Base-by-base conservation (phyloP, 768 basidiomycete species). In the Gelatoporia subvermispora region DNA sequence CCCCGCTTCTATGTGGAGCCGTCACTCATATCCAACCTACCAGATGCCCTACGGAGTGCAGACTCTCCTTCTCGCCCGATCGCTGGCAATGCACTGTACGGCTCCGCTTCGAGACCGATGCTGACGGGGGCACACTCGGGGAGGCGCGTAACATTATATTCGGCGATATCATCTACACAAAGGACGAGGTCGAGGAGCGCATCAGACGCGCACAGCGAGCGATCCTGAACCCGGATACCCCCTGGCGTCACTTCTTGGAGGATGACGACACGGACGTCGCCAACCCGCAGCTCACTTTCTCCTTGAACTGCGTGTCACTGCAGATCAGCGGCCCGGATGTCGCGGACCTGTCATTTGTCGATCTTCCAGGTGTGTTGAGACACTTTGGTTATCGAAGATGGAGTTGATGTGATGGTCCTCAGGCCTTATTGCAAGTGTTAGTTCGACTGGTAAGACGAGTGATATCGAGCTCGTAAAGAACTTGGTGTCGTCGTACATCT, bases 191-290 rank as follows among this genome's bases (percentile, higher is more conserved):
- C 2, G 82, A 86, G 48, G 82, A 84, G 4, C 72, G 82, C 3
- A 82, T 88, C 42, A 70, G 80, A 16, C 72, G 80, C 0, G 85
- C 85, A 0, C 85, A 85, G 53, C 65, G 67, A 1, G 85, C 84
- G 1, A 81, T 88, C 22, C 68, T 87, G 7, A 84, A 84, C 47
- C 85, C 84, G 0, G 68, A 60, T 39, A 60, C 52, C 0, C 24
- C 62, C 54, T 2, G 47, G 62, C 1, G 42, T 39, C 1, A 43
- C 40, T 81, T 79, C 50, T 65, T 82, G 10, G 68, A 69, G 3
- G 35, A 31, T 8, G 63, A 64, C n/a, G 39, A 53, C 4, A 41
- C 35, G 2, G 43, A 47, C 18, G n/a, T 18, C 3, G 21, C 17
- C 3, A 38, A 11, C 4, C 31, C 43, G 11, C 50, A 63, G 24